Percentiles rank a stretch among this genome's conserved stretches.
Evolutionary conservation across 2,329 filamentous ascomycete species (phyloP).

Genomic region (Aspergillus niger): DNA sequence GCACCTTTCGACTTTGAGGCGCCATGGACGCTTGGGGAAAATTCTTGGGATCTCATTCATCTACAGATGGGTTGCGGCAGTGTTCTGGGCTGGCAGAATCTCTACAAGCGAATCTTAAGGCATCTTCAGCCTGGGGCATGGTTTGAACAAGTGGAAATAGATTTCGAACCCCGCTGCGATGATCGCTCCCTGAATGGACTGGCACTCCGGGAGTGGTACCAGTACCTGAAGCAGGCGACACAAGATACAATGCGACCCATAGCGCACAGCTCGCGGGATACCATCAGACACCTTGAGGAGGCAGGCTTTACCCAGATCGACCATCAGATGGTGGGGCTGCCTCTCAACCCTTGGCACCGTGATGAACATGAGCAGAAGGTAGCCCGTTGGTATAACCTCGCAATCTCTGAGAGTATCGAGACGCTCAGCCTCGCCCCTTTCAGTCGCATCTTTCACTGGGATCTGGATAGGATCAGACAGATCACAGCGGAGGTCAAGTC

Average conservation of each 20-base stretch:
- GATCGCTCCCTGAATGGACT: constrained; percentile 61
- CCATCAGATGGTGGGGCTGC: constrained; percentile 68
- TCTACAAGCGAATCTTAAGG: constrained; percentile 72
- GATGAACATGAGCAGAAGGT: constrained; percentile 67
- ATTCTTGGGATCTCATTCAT: constrained; percentile 81
- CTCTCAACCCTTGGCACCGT: constrained; percentile 72
- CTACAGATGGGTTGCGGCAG: constrained; percentile 77
- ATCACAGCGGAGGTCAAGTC: constrained; percentile 65
- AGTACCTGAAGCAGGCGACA: constrained; percentile 68
- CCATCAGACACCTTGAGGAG: constrained; percentile 64
- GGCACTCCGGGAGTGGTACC: constrained; percentile 68
- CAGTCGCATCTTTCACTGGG: constrained; percentile 64
- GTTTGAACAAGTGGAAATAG: constrained; percentile 87
- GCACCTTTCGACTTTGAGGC: constrained; percentile 75
- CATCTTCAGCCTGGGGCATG: constrained; percentile 76
- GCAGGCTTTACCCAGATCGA: constrained; percentile 80
- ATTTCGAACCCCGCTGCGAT: constrained; percentile 74
- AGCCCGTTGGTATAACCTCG: constrained; percentile 81
- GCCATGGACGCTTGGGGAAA: constrained; percentile 67
- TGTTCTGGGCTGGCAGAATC: constrained; percentile 71
- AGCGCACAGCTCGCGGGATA: constrained; percentile 58
- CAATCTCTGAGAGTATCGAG: constrained; percentile 71
- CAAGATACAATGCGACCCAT: constrained; percentile 66
- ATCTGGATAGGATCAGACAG: constrained; percentile 61
- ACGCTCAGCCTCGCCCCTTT: constrained; percentile 74